Conservation (phyloP, 768 basidiomycete genomes). For the Candolleomyces aberdarensis region DNA sequence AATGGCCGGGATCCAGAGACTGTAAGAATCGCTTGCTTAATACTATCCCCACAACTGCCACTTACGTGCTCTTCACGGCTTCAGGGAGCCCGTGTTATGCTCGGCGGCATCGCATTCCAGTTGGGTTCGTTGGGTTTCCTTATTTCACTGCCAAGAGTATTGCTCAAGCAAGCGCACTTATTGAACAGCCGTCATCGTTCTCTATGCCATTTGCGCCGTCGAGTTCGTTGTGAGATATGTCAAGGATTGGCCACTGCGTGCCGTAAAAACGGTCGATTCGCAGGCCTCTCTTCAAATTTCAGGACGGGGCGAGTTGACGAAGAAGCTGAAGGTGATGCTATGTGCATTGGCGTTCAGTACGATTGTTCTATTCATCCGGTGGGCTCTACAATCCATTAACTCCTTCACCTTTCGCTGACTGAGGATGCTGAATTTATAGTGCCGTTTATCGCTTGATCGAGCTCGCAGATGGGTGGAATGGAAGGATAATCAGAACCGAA, state of each 20-base stretch:
- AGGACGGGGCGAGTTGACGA: not conserved
- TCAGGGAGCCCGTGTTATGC: conserved; percentile 47
- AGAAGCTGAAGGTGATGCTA: conserved; percentile 24
- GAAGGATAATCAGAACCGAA: conserved; percentile 46
- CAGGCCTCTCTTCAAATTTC: not conserved
- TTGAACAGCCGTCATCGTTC: not conserved
- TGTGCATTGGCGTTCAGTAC: conserved; percentile 31
- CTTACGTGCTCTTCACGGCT: not conserved
- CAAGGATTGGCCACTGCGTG: not conserved
- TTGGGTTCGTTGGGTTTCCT: conserved; percentile 29
- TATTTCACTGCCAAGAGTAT: not conserved
- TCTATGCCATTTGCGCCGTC: not conserved
- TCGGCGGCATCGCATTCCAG: conserved; percentile 62
- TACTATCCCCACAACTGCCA: not conserved
- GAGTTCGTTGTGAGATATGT: not conserved
- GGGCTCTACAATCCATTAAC: not conserved
- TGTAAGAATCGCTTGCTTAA: conserved; percentile 2
- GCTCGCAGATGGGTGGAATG: conserved; percentile 49
- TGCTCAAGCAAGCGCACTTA: not conserved
- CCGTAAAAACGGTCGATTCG: not conserved
- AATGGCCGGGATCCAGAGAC: conserved; percentile 12
- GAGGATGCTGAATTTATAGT: conserved; percentile 20
- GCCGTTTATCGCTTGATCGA: conserved; percentile 55
- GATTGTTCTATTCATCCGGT: conserved; percentile 42
- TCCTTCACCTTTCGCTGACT: not conserved